Evolutionary conservation across 129 eudicot species (phyloP).

Genomic region (Centella asiatica): DNA sequence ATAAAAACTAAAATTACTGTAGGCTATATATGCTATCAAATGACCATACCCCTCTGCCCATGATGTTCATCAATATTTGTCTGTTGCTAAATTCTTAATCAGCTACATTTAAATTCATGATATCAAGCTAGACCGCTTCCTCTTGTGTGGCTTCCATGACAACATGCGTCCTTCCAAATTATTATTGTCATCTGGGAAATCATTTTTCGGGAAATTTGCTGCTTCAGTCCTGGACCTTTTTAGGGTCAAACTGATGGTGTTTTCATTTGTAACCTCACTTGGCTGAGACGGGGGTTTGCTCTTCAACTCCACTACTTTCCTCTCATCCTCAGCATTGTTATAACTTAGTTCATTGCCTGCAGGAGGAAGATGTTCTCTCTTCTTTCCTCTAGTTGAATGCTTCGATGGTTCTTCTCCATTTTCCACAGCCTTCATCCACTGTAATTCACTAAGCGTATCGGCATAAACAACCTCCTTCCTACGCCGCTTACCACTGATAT

Average conservation of each 20-base stretch:
- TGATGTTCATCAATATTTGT: background rate
- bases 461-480: conserved; percentile 76
- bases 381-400: conserved; percentile 23
- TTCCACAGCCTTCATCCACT: conserved; percentile 74
- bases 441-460: conserved; percentile 55
- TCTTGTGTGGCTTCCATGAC: conserved; percentile 73
- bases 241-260: conserved; percentile 20
- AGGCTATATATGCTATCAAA: too few relatives aligned
- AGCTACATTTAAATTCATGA: background rate
- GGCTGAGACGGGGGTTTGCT: conserved; percentile 31
- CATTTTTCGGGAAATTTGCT: conserved; percentile 26
- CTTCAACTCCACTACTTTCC: conserved; percentile 26
- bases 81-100: background rate
- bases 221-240: conserved; percentile 27
- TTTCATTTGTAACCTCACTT: conserved; percentile 43
- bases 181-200: conserved; percentile 26
- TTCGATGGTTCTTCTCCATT: conserved; percentile 39
- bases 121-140: conserved; percentile 54
- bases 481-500: conserved; percentile 71
- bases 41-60: too few relatives aligned
- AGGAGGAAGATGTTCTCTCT: conserved; percentile 22
- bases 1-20: too few relatives aligned
- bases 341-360: conserved; percentile 8
- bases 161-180: conserved; percentile 27
- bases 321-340: conserved; percentile 22